These are phyloP conservation scores for Coriolopsis trogii DNA, from an alignment of 1,284 basidiomycete species.

Conservation along the genomic window DNA sequence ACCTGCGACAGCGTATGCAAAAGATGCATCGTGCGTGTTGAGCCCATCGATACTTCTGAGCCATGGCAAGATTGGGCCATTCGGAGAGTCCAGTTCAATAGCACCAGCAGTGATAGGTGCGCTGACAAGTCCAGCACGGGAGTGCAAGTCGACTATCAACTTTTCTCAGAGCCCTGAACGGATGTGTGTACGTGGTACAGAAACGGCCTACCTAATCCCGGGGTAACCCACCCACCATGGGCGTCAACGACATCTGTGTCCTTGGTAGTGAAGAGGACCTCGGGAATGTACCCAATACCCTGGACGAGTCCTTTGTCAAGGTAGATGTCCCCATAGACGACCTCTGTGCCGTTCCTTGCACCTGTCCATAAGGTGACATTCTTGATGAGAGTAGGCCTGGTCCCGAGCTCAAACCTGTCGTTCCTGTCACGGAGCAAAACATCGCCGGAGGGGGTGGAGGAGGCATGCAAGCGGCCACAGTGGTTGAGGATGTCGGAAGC, in stretches of 20 bases:
- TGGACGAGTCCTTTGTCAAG: conserved; percentile 63
- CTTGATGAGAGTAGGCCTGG: conserved; percentile 67
- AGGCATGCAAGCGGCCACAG: conserved; percentile 47
- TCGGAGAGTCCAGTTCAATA: conserved; percentile 54
- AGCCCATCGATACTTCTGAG: conserved; percentile 50
- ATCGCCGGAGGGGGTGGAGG: conserved; percentile 49
- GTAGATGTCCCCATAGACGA: conserved; percentile 63
- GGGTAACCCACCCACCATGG: conserved; percentile 67
- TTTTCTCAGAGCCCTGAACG: background rate
- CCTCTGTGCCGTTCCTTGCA: conserved; percentile 61
- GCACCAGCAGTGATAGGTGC: conserved; percentile 53
- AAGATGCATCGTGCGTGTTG: conserved; percentile 52
- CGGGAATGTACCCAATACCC: conserved; percentile 55
- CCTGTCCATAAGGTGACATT: conserved; percentile 87
- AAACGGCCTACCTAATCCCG: conserved; percentile 53
- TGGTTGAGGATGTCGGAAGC: conserved; percentile 46
- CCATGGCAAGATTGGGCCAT: conserved; percentile 52
- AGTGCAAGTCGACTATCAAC: conserved; percentile 80
- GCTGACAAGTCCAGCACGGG: conserved; percentile 75
- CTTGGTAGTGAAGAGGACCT: conserved; percentile 35
- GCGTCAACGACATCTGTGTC: conserved; percentile 57
- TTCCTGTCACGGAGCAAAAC: conserved; percentile 62
- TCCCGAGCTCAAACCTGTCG: conserved; percentile 73
- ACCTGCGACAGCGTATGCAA: conserved; percentile 45
- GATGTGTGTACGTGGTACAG: background rate